Conservation (phyloP, 225 moss, liverwort and hornwort species). For the Sphagnum tenellum region DNA sequence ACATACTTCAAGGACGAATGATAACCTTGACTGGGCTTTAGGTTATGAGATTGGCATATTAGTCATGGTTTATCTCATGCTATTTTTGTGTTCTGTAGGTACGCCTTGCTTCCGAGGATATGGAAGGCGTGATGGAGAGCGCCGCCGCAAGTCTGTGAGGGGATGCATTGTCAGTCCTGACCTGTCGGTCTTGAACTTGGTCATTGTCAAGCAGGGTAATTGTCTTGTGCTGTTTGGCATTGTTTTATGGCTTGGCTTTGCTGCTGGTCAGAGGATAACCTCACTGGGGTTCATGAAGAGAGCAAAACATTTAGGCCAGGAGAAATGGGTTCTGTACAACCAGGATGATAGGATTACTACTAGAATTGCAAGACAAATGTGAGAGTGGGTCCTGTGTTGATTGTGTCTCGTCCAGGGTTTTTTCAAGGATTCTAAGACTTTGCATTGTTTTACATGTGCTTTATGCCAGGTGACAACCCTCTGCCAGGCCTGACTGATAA, state of each 20-base stretch:
- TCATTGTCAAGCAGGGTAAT: constrained; percentile 87
- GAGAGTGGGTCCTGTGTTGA: neutral
- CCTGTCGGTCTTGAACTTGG: constrained; percentile 76
- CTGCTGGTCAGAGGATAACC: neutral
- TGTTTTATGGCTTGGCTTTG: neutral
- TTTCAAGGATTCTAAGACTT: neutral
- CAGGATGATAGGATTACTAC: too few relatives aligned
- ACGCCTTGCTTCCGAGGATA: constrained; percentile 77
- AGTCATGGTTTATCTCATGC: neutral
- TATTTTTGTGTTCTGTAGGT: constrained; percentile 21
- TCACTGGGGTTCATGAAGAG: neutral
- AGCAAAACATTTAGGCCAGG: too few relatives aligned
- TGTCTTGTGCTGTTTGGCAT: neutral
- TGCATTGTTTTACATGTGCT: neutral
- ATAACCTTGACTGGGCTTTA: neutral
- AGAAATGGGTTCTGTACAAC: neutral
- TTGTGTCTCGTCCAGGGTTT: neutral
- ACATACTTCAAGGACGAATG: neutral
- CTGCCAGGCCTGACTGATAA: constrained; percentile 77
- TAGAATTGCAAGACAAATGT: too few relatives aligned
- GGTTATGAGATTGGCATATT: neutral
- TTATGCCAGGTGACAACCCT: constrained; percentile 47
- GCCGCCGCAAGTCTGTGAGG: constrained; percentile 84
- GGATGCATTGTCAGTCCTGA: constrained; percentile 95
- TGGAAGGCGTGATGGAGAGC: constrained; percentile 87